Percentiles rank a stretch among this genome's conserved stretches.
Conservation (phyloP, 208 protist genomes). For the Leishmania guyanensis region DNA sequence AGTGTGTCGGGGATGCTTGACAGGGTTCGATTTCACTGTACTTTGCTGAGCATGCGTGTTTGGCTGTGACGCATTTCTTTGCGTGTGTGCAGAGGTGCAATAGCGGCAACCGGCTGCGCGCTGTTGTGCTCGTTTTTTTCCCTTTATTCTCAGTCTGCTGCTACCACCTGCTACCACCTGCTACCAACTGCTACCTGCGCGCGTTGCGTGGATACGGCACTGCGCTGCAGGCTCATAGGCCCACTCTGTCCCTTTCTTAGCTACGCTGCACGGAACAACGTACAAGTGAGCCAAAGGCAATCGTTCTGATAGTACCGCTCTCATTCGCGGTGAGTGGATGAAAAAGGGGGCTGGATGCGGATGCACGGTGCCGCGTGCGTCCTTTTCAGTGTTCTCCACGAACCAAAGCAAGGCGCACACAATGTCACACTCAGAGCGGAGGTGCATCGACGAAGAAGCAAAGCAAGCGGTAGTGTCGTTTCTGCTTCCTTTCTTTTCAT, state of each 20-base stretch:
- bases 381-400: too few species aligned
- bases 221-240: background rate
- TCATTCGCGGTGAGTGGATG: background rate
- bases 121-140: background rate
- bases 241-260: background rate
- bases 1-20: background rate
- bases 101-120: background rate
- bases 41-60: background rate
- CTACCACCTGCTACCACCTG: constrained; percentile 1
- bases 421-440: background rate
- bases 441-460: background rate
- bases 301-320: too few species aligned
- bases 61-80: background rate
- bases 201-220: background rate
- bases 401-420: background rate
- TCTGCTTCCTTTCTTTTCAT: background rate
- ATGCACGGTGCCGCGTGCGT: background rate
- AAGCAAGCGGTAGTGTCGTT: background rate
- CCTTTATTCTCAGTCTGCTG: background rate
- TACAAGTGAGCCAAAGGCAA: too few species aligned
- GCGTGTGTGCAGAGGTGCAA: background rate
- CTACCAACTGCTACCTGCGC: background rate
- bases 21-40: background rate
- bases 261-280: background rate
- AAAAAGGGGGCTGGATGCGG: background rate